These are phyloP conservation scores for Phytopythium oedochilum DNA, from an alignment of 352 stramenopile genomes.

Conservation along the genomic window DNA sequence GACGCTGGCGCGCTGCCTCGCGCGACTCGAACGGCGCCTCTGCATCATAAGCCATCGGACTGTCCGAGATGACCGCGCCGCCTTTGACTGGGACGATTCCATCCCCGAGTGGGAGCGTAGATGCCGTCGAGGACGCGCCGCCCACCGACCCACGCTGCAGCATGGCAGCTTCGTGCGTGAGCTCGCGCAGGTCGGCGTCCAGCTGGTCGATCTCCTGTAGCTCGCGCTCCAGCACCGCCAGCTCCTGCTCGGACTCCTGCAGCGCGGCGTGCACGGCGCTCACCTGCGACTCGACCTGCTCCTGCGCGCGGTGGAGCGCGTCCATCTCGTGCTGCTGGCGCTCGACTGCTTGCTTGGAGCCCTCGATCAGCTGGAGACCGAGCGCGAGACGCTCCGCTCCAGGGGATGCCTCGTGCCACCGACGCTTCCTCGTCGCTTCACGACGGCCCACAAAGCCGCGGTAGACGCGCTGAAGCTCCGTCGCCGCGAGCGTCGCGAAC, in stretches of 20 bases:
- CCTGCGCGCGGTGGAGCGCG: slow-evolving; percentile 88
- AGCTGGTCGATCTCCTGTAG: slow-evolving; percentile 92
- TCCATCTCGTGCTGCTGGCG: slow-evolving; percentile 91
- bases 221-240: slow-evolving; percentile 88
- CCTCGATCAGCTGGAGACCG: slow-evolving; percentile 90
- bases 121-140: neutral
- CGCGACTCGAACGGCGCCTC: slow-evolving; percentile 49
- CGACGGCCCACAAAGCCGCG: slow-evolving; percentile 77
- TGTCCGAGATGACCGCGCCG: slow-evolving; percentile 4
- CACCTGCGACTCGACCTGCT: slow-evolving; percentile 84
- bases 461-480: slow-evolving; percentile 90
- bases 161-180: slow-evolving; percentile 90
- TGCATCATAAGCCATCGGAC: slow-evolving; percentile 31
- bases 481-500: slow-evolving; percentile 69
- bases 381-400: slow-evolving; percentile 88
- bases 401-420: slow-evolving; percentile 85
- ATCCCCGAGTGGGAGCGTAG: slow-evolving; percentile 35
- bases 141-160: slow-evolving; percentile 67
- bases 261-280: slow-evolving; percentile 89
- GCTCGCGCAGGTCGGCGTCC: slow-evolving; percentile 83
- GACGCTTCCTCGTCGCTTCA: slow-evolving; percentile 56
- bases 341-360: slow-evolving; percentile 91
- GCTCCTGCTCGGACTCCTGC: slow-evolving; percentile 87
- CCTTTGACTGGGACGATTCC: slow-evolving; percentile 25
- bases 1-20: slow-evolving; percentile 34